Base-by-base conservation (phyloP, 2,329 filamentous ascomycete genomes). In the Phialophora macrospora region DNA sequence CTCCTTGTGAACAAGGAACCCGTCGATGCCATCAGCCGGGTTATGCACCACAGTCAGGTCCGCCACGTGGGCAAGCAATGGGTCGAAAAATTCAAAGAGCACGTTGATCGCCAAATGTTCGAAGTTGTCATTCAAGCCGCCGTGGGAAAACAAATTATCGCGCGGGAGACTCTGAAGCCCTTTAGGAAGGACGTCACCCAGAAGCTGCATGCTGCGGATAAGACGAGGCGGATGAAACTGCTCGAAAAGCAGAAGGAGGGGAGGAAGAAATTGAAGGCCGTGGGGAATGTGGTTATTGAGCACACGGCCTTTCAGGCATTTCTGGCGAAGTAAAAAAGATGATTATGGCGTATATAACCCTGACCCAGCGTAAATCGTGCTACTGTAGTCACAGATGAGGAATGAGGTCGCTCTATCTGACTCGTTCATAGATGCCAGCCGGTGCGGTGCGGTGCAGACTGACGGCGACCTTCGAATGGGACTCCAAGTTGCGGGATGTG, bases 161-260 rank as follows among this genome's bases (percentile, higher is more conserved):
- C 95, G 0, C 84, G 95, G 74, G 95, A 98, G 76, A 97, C 93
- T 0, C 89, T 99, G 76, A 98, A 98, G 81, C 92, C 95, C 0
- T 99, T 96, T 78, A 85, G 95, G 55, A 99, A 99, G 78, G 95
- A 99, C 73, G 95, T 99, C 2, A 80, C 97, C 63, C 89, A 90
- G 7, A 98, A 98, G 79, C 81, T 99, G 63, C 96, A 99, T 75
- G 95, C 95, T 0, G 91, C 90, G 68, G 95, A 99, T 79, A 86
- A 96, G 17, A 87, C 88, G 3, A 83, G 95, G 65, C 85, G 93
- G 44, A 86, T 88, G 74, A 99, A 99, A 79, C 78, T 99, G 70
- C 79, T 99, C 11, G 94, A 98, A 80, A 97, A 94, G 83, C 95
- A 99, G 79, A 99, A 99, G 80, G 93, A 93, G 71, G 95, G 95